phyloP scores from a whole-genome alignment of 768 basidiomycete species.

The Cystofilobasidium bisporidii region DNA sequence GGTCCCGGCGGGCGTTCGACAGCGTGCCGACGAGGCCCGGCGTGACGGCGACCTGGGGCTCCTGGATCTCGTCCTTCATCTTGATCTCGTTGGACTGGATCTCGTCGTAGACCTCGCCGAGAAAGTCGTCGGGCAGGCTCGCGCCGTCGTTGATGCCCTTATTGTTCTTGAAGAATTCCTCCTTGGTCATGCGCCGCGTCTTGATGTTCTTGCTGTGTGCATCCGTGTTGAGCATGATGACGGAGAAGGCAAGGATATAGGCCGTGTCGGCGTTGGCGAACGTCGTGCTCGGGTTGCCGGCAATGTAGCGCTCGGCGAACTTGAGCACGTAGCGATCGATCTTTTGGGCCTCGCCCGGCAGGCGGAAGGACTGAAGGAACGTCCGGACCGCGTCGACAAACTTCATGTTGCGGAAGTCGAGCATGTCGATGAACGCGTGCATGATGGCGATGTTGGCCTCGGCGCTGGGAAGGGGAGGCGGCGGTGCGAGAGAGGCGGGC shows the following conservation, averaged over 20 bases:
- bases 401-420: conserved; percentile 69
- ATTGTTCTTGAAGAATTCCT: conserved; percentile 88
- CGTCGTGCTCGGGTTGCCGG: conserved; percentile 66
- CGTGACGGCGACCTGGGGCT: conserved; percentile 39
- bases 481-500: too few species aligned
- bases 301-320: conserved; percentile 93
- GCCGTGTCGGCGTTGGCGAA: conserved; percentile 95
- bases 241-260: conserved; percentile 89
- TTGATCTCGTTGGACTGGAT: conserved; percentile 86
- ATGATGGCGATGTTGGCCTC: conserved; percentile 82
- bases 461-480: conserved; percentile 52
- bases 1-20: conserved; percentile 81
- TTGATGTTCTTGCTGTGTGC: conserved; percentile 92
- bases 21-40: conserved; percentile 73
- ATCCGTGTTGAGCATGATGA: conserved; percentile 94
- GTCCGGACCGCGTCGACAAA: conserved; percentile 84
- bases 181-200: conserved; percentile 74
- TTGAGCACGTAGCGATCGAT: conserved; percentile 99
- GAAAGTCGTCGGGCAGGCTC: conserved; percentile 76
- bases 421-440: conserved; percentile 91
- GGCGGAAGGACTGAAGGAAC: conserved; percentile 89
- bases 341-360: conserved; percentile 95
- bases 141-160: conserved; percentile 87
- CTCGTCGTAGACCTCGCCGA: conserved; percentile 74
- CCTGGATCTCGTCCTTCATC: conserved; percentile 95